Conservation (phyloP, 1,139 yeast genomes). For the Eremothecium sinecaudum region DNA sequence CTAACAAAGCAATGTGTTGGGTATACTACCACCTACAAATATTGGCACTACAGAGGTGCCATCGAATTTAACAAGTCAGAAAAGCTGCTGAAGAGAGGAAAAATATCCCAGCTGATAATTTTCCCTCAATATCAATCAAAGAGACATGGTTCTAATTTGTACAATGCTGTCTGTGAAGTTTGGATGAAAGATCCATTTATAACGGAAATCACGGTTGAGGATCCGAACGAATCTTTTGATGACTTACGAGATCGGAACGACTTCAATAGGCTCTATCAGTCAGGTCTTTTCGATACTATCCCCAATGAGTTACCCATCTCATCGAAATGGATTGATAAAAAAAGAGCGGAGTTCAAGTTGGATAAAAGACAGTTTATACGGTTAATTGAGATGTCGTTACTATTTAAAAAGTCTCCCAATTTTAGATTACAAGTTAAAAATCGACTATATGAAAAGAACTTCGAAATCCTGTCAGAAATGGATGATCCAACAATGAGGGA, state of each 20-base stretch:
- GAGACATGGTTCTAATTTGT: constrained; percentile 61
- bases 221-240: constrained; percentile 89
- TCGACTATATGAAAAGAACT: constrained; percentile 66
- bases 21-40: constrained; percentile 73
- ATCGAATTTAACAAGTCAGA: constrained; percentile 43
- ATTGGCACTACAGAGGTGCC: constrained; percentile 64
- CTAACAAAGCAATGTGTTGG: constrained; percentile 47
- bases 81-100: constrained; percentile 44
- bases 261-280: constrained; percentile 41
- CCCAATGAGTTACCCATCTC: constrained; percentile 18
- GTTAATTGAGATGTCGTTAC: constrained; percentile 63
- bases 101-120: constrained; percentile 80
- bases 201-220: constrained; percentile 83
- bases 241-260: constrained; percentile 83
- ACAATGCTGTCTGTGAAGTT: constrained; percentile 41
- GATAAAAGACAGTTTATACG: constrained; percentile 73
- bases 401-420: constrained; percentile 34
- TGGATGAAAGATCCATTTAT: constrained; percentile 50
- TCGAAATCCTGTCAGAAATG: constrained; percentile 62
- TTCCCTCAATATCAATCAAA: constrained; percentile 72
- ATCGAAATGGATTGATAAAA: constrained; percentile 36
- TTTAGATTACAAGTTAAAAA: constrained; percentile 55
- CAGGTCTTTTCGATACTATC: constrained; percentile 26
- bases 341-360: constrained; percentile 42
- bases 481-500: constrained; percentile 53